Base-by-base conservation (phyloP, 805 yeast species). In the Ogataea haglerorum region DNA sequence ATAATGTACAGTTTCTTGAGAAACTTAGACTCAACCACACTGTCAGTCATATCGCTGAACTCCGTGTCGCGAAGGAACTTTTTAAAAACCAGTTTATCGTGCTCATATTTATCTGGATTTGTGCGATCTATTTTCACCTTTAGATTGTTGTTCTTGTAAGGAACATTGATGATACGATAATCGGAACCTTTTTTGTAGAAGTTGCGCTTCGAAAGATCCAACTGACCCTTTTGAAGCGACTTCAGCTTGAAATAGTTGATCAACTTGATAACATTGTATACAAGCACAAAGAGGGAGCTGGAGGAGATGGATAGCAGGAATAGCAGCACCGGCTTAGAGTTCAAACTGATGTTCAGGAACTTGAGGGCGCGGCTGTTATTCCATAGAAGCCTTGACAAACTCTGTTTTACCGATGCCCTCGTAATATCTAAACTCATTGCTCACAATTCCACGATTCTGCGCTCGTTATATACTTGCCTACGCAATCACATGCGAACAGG, bases 1-100 rank as follows among this genome's bases (percentile, higher is more conserved):
- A 90, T 75, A 24, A 90, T 84, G 28, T 69, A 67, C 48, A 88
- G 65, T 65, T 89, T 95, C 45, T 78, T 77, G 44, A 86, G 61
- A 52, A 88, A 86, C 52, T 75, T 75, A 18, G 87, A 80, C 54
- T 80, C 57, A 6, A 56, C 46, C 16, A 43, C 43, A 6, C 38
- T 25, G 17, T 9, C 34, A 2, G 31, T 40, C 33, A 19, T 14
- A 34, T 18, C 34, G 5, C 27, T 12, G 8, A 42, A 16, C 24
- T 49, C 63, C 34, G 51, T 52, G 19, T 60, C 64, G 36, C 67
- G 58, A 38, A 63, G 45, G 49, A 69, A 75, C 46, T 67, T 68
- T 54, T 75, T 77, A 52, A 75, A 75, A 15, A 72, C 53, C 41
- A 76, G 70, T 53, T 73, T 72, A 54, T 77, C 81, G 6, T 78